Evolutionary conservation across 208 protist genomes (phyloP), one percentile per base, ranked within the genome.

Genomic region (Acanthamoeba royreba): DNA sequence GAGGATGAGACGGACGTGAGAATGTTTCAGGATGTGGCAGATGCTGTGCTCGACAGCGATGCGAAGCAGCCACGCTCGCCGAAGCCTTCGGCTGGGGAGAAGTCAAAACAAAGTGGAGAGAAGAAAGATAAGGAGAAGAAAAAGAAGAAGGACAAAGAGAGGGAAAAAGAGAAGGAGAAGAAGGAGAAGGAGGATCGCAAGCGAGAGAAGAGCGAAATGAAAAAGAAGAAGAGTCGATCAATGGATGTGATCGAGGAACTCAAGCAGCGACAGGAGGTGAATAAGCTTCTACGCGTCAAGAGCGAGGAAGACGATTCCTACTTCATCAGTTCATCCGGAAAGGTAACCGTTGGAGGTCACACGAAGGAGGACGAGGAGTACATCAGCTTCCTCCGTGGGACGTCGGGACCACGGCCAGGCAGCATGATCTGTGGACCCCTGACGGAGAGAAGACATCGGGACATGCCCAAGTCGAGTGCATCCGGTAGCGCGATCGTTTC

Each of bases 131-230:
- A n/a, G n/a, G 46, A 8, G n/a, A 53, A 8, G 31, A 86, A 86
- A 42, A 22, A 86, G 9, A 87, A 92, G 53, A 81, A 92, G 15
- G 69, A 74, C 13, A 66, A 93, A 28, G 92, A 79, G 61, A 5
- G 83, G 35, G 35, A 92, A 8, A 92, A 43, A 22, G 83, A 28
- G 53, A 90, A 63, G 43, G 55, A 89, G 45, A 74, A 33, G 77
- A 94, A 47, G 40, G 69, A 79, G 38, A 2, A 13, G 49, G 13
- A 19, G 13, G 49, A 55, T 9, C 13, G 13, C 49, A 55, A n/a
- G n/a, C n/a, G n/a, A n/a, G n/a, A n/a, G n/a, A n/a, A n/a, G n/a
- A n/a, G n/a, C n/a, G n/a, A n/a, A n/a, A n/a, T 19, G 31, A 77
- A 81, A 53, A 55, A 49, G 28, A 58, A 43, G 49, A 94, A 74